Conservation (phyloP, 441 rosid genomes). For the Erodium texanum region DNA sequence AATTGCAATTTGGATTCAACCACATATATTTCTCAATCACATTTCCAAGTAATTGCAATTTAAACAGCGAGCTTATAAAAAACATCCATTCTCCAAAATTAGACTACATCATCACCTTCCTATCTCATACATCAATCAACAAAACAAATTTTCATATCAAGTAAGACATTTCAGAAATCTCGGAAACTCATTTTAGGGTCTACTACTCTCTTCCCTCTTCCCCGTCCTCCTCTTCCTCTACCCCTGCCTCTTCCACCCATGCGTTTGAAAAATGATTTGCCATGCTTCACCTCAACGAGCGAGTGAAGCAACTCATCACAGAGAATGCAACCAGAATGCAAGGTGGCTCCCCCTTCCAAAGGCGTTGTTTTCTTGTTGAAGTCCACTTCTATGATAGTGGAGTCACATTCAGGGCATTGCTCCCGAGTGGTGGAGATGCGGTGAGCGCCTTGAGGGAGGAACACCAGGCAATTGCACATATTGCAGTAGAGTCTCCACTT, state of each 20-base stretch:
- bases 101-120: too few relatives aligned
- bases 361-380: slow-evolving; percentile 88
- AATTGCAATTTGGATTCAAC: too few relatives aligned
- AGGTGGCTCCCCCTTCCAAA: slow-evolving; percentile 68
- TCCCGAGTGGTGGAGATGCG: slow-evolving; percentile 55
- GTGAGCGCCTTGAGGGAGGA: slow-evolving; percentile 90
- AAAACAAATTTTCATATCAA: too few relatives aligned
- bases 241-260: slow-evolving; percentile 44
- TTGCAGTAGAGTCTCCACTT: slow-evolving; percentile 93
- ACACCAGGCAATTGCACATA: slow-evolving; percentile 74
- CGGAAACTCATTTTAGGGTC: slow-evolving; percentile 81
- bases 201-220: slow-evolving; percentile 31
- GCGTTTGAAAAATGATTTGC: slow-evolving; percentile 57
- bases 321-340: slow-evolving; percentile 71
- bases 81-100: too few relatives aligned
- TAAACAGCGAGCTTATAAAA: too few relatives aligned
- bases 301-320: slow-evolving; percentile 90
- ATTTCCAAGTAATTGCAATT: too few relatives aligned
- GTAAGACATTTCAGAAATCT: slow-evolving; percentile 34
- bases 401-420: slow-evolving; percentile 66
- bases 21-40: too few relatives aligned
- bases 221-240: slow-evolving; percentile 32
- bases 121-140: too few relatives aligned
- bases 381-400: slow-evolving; percentile 70
- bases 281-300: slow-evolving; percentile 78